Evolutionary conservation across 768 basidiomycete genomes (phyloP), one percentile per base, ranked within the genome.

Genomic region (Rhodocollybia butyracea): DNA sequence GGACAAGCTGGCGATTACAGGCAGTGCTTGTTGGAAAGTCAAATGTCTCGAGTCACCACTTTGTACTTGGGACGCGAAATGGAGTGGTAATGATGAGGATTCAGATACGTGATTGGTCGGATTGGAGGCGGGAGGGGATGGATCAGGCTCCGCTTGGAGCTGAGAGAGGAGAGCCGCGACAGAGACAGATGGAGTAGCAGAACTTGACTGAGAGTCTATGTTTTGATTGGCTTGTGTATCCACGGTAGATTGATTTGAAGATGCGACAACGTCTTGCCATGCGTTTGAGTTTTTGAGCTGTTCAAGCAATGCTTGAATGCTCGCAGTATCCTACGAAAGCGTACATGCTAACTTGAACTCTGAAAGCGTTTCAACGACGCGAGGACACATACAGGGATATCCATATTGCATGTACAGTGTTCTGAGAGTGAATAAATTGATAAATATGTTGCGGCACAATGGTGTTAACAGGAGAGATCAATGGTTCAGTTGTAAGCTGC

Each of bases 11-110:
- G 83, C 83, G n/a, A 93, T 64, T 54, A 77, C 70, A 3, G 88
- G 83, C 26, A 93, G 73, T 0, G 89, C 79, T 60, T 91, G 85
- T 59, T 85, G 86, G 65, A 89, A 91, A 27, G 84, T 78, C 56
- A 79, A 70, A 22, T 68, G 68, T 52, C 75, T 79, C 47, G 78
- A 58, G 59, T 85, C 78, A 40, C 75, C 52, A 43, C 39, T 54
- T 31, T 30, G 26, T 13, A 41, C 19, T 3, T 30, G 15, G 31
- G 43, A 7, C 27, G n/a, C n/a, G n/a, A n/a, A n/a, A 54, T 22
- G n/a, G 29, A 24, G 45, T 54, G 41, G 17, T 21, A 45, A 34
- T 47, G n/a, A n/a, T 54, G 45, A 10, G 27, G 59, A n/a, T n/a
- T 62, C 53, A 27, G 50, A 11, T 19, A 55, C n/a, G 45, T 21